Conservation (phyloP, 2,329 filamentous ascomycete species). For the Aspergillus fijiensis region DNA sequence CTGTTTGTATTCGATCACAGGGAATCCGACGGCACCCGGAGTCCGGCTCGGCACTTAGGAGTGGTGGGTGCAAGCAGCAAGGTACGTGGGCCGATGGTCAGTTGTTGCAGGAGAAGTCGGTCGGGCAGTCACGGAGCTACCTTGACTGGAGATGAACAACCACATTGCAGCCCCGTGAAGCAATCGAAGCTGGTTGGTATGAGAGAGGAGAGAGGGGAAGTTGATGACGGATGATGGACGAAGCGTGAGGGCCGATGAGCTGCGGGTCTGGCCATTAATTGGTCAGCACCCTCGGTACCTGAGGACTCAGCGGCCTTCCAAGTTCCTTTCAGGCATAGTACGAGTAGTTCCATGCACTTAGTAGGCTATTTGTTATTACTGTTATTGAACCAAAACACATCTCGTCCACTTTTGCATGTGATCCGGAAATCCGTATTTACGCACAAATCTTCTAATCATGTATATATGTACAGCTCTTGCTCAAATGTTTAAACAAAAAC, state of each 20-base stretch:
- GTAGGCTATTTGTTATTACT: no score
- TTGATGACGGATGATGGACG: conserved; percentile 11
- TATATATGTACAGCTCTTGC: conserved; percentile 1
- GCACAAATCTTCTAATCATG: background rate
- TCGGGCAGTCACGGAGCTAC: background rate
- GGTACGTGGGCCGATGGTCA: background rate
- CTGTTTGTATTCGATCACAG: background rate
- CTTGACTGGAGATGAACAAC: background rate
- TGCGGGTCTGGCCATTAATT: conserved; percentile 17
- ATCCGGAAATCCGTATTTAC: background rate
- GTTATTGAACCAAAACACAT: background rate
- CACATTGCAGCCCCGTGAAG: background rate
- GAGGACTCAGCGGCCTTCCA: background rate
- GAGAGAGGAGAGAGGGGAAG: background rate
- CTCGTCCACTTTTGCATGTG: background rate
- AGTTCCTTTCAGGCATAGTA: no score
- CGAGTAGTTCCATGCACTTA: no score
- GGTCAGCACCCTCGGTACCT: conserved; percentile 12
- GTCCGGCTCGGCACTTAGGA: background rate
- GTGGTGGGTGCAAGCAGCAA: background rate
- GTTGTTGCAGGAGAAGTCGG: background rate
- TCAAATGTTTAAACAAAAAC: conserved; percentile 2
- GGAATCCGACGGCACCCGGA: background rate
- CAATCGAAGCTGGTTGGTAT: background rate
- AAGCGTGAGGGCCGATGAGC: background rate